A percentile compares a stretch with the other conserved stretches of the same genome.
These are phyloP conservation scores for Globisporangium parvum DNA, from an alignment of 352 stramenopile genomes.

Conservation along the genomic window DNA sequence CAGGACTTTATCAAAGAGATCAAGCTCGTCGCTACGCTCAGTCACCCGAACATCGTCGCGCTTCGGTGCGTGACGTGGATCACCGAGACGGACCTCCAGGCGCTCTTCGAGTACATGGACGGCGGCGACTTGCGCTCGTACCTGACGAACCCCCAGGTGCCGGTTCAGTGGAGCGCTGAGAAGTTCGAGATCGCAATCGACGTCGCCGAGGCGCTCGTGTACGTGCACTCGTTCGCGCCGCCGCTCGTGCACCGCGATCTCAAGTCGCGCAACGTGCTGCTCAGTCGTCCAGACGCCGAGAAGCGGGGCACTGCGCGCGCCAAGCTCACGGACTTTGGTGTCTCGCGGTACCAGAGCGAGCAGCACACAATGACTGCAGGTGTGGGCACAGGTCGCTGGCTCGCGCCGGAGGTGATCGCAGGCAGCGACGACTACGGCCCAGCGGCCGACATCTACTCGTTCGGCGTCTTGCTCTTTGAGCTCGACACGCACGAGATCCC, in stretches of 20 bases:
- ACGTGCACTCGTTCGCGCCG: constrained; percentile 39
- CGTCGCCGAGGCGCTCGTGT: constrained; percentile 36
- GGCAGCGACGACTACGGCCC: constrained; percentile 41
- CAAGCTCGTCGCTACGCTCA: constrained; percentile 6
- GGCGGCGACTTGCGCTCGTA: constrained; percentile 7
- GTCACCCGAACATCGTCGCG: constrained; percentile 17
- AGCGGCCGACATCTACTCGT: constrained; percentile 49
- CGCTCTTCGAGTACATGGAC: constrained; percentile 15
- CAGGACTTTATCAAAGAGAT: constrained; percentile 18
- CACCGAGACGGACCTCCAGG: constrained; percentile 7
- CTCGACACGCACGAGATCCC: constrained; percentile 47
- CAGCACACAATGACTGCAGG: constrained; percentile 15
- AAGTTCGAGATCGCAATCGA: constrained; percentile 21
- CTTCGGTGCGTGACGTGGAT: constrained; percentile 15
- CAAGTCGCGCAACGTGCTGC: constrained; percentile 37
- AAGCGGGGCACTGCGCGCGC: constrained; percentile 11
- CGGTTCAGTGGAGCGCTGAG: constrained; percentile 3
- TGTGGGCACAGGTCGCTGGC: constrained; percentile 18
- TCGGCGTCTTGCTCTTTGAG: constrained; percentile 54
- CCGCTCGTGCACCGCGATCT: constrained; percentile 37
- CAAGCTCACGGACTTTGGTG: constrained; percentile 22
- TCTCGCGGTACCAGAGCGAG: constrained; percentile 10
- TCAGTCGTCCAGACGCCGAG: constrained; percentile 15
- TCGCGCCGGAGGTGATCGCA: constrained; percentile 21
- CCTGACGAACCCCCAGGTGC: not conserved